Evolutionary conservation across 2,329 filamentous ascomycete genomes (phyloP).

Genomic region (Tolypocladium sp.): DNA sequence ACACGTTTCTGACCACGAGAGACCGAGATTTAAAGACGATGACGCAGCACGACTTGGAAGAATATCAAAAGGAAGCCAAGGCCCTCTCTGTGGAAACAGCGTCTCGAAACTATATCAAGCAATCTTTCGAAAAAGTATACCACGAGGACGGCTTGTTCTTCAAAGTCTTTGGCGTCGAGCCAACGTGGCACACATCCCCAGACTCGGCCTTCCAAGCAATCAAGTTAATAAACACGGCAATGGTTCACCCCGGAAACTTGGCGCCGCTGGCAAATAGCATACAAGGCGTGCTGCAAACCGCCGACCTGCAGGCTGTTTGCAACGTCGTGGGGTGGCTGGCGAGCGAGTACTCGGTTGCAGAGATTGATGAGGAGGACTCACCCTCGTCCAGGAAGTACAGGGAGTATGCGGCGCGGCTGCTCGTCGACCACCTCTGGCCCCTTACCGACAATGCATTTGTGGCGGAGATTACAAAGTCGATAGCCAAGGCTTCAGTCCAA

Average conservation of each 20-base stretch:
- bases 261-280: slow-evolving; percentile 39
- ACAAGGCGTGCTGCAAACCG: slow-evolving; percentile 37
- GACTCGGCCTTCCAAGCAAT: slow-evolving; percentile 43
- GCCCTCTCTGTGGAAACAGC: slow-evolving; percentile 42
- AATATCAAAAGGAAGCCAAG: slow-evolving; percentile 44
- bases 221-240: slow-evolving; percentile 37
- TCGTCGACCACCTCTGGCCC: slow-evolving; percentile 49
- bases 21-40: slow-evolving; percentile 45
- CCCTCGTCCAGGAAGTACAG: slow-evolving; percentile 43
- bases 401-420: slow-evolving; percentile 45
- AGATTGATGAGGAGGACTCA: slow-evolving; percentile 49
- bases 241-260: slow-evolving; percentile 47
- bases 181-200: slow-evolving; percentile 38
- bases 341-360: slow-evolving; percentile 46
- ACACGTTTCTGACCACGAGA: slow-evolving; percentile 41
- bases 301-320: slow-evolving; percentile 41
- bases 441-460: slow-evolving; percentile 47
- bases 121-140: slow-evolving; percentile 48
- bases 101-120: slow-evolving; percentile 48
- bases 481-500: slow-evolving; percentile 37
- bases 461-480: slow-evolving; percentile 44
- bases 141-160: slow-evolving; percentile 44
- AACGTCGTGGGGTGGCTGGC: slow-evolving; percentile 48
- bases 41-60: slow-evolving; percentile 43
- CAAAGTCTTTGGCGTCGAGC: slow-evolving; percentile 47